Base-by-base conservation (phyloP, 495 filamentous ascomycete species). In the Podospora pseudopauciseta region DNA sequence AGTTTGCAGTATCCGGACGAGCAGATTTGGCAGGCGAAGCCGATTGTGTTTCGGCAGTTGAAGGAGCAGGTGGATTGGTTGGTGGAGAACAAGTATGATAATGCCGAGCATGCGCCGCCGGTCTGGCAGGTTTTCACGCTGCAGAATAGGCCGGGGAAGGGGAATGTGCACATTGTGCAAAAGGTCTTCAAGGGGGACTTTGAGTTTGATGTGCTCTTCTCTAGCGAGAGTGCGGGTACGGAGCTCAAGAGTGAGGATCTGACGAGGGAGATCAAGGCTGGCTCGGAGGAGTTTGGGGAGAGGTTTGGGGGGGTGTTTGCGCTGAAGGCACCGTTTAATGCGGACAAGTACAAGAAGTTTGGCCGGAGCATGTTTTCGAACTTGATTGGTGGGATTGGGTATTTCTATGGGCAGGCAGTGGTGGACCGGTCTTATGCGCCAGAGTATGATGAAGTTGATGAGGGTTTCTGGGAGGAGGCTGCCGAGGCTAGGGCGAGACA, bases 401-500 rank as follows among this genome's bases (percentile, higher is more conserved):
- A 94, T 78, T 99, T 99, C 81, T 86, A 95, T 74, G 95, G 95
- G 28, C 85, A 93, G 63, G 86, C 90, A 19, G 75, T 97, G 53
- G 91, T 96, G 27, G 96, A 99, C 74, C 91, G 93, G 60, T 97
- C 94, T 0, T 92, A 92, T 71, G 91, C 91, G 19, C 84, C 89
- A 5, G 95, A 95, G 71, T 98, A 99, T 68, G 92, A 96, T 16
- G 95, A 99, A 79, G 94, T 97, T 69, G 92, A 95, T 68, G 95
- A 99, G 80, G 93, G 92, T 5, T 98, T 98, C 82, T 97, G 93
- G 93, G 91, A 96, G 78, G 95, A 97, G 71, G 89, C 94, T 19
- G 86, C 84, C 20, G 83, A 78, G 63, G 93, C 93, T 16, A 84
- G 92, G 18, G 86, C 80, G 28, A 86, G 87, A 54, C 86, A 84